Percentiles rank a stretch among this genome's conserved stretches.
Evolutionary conservation across 2,329 filamentous ascomycete genomes (phyloP).

Genomic region (Chalaropsis ovoidea): DNA sequence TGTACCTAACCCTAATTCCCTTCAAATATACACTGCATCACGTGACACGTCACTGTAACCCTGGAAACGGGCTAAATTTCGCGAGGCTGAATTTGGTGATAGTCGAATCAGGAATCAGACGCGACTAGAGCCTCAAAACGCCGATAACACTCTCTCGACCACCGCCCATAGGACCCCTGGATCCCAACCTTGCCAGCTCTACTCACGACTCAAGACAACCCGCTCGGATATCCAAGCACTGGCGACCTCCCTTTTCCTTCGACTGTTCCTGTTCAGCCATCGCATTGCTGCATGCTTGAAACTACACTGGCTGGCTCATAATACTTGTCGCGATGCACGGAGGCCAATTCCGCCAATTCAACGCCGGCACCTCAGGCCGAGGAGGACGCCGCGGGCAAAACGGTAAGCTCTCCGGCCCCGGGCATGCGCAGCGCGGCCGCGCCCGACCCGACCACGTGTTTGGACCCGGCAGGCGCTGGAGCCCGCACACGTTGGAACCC

Average conservation of each 20-base stretch:
- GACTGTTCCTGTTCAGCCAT: not conserved
- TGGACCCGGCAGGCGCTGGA: no score
- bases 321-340: constrained; percentile 20
- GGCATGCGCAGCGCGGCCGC: no score
- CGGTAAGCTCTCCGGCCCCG: constrained; percentile 10
- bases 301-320: not conserved
- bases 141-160: not conserved
- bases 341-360: constrained; percentile 25
- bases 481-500: no score
- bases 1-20: not conserved
- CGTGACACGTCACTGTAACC: not conserved
- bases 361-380: constrained; percentile 16
- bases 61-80: constrained; percentile 7
- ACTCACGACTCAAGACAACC: not conserved
- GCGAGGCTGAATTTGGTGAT: constrained; percentile 17
- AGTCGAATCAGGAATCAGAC: not conserved
- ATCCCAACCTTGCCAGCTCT: not conserved
- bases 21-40: not conserved
- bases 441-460: no score
- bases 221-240: not conserved
- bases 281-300: not conserved
- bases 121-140: not conserved
- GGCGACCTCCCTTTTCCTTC: not conserved
- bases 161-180: not conserved
- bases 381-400: constrained; percentile 22